Evolutionary conservation across 352 stramenopile genomes (phyloP), one percentile per base, ranked within the genome.

Genomic region (Phytophthora ohioensis): DNA sequence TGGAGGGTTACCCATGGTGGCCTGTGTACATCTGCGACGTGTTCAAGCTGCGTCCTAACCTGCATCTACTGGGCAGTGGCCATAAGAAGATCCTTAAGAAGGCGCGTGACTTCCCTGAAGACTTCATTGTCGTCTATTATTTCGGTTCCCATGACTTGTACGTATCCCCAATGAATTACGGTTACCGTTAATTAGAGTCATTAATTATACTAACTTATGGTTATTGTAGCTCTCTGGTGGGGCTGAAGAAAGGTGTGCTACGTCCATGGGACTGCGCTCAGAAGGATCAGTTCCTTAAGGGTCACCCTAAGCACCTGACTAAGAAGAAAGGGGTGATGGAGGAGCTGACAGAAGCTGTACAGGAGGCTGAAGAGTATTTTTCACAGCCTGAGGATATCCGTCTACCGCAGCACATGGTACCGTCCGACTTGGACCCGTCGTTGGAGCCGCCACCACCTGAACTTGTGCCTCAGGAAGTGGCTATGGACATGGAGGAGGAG

Each of bases 101-200:
- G 67, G 84, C 87, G 53, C 75, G 81, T 7, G 81, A 92, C 64
- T 93, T 92, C 64, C 83, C 83, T 2, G 71, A 82, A 12, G 75
- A 94, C 68, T 96, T 80, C 62, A 81, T 78, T 17, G 58, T 96
- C 57, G 88, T 96, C 10, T 96, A 96, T 58, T 96, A 90, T 75
- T 96, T 96, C 58, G 87, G 87, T 54, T 92, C 82, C 27, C 78
- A 92, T 39, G 69, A 92, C 57, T 96, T 96, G 88, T 95, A 91
- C 72, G 84, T 78, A 46, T 3, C 15, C 13, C 21, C 21, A 27
- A 27, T 27, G 21, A 27, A 27, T 27, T 27, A 27, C 21, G 1
- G 21, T 2, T 27, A 27, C 21, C 21, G 21, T 27, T 21, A 21
- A 21, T 21, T 21, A 27, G 21, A 27, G 21, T 27, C 21, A 27